phyloP scores from a whole-genome alignment of 2,329 filamentous ascomycete species.

The Monilinia aucupariae region DNA sequence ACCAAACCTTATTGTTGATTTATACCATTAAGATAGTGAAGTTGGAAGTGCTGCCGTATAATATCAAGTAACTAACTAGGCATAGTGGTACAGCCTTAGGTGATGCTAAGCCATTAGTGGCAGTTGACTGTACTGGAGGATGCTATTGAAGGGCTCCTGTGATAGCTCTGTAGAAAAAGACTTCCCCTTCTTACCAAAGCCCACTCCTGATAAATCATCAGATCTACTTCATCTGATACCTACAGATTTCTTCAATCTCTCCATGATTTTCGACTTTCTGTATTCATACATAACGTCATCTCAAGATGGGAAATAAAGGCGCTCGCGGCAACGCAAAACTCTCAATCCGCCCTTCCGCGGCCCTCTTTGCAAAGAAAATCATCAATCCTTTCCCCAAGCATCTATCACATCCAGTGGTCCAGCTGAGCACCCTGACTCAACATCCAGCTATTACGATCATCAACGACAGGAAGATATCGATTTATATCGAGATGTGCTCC shows the following conservation, averaged over 20 bases:
- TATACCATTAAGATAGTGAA: accelerated
- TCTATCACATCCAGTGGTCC: background rate
- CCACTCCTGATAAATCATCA: background rate
- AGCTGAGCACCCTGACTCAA: background rate
- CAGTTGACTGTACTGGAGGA: background rate
- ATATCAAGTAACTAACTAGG: background rate
- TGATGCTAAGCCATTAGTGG: background rate
- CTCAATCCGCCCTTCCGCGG: no score
- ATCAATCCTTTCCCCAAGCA: background rate
- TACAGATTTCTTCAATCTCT: background rate
- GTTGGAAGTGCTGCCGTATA: background rate
- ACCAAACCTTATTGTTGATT: background rate
- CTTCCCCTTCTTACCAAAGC: background rate
- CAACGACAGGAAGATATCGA: background rate
- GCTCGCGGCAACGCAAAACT: background rate
- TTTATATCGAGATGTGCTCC: background rate
- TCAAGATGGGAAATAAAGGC: background rate
- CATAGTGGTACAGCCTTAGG: background rate
- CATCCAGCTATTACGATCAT: background rate
- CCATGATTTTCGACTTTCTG: no score
- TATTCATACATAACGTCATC: no score
- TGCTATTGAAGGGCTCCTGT: background rate
- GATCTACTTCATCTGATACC: background rate
- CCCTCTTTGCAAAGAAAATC: background rate
- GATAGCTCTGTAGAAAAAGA: background rate